Conservation (phyloP, 768 basidiomycete species). For the Gelatoporia subvermispora region DNA sequence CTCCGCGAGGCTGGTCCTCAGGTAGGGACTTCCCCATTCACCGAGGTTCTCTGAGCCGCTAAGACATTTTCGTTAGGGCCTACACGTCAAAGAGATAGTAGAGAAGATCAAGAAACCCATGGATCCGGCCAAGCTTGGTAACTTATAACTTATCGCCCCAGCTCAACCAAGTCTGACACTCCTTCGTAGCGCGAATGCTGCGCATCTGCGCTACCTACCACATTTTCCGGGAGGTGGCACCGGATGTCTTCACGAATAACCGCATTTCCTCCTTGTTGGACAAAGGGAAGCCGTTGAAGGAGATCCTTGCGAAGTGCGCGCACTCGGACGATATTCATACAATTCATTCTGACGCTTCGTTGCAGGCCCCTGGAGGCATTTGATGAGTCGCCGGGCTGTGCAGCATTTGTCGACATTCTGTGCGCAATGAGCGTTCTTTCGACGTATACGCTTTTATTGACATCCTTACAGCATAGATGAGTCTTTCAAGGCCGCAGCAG, state of each 20-base stretch:
- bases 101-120: constrained; percentile 18
- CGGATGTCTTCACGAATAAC: constrained; percentile 26
- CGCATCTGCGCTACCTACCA: constrained; percentile 25
- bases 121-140: constrained; percentile 1
- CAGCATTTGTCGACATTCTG: constrained; percentile 11
- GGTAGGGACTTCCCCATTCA: constrained; percentile 1
- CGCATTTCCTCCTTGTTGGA: constrained; percentile 21
- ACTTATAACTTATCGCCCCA: too few species aligned
- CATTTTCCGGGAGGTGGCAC: constrained; percentile 25
- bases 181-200: constrained; percentile 13
- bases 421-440: neutral
- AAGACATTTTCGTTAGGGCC: constrained; percentile 20
- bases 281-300: constrained; percentile 13
- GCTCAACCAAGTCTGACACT: too few species aligned
- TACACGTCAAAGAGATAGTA: constrained; percentile 35
- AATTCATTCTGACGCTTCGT: too few species aligned
- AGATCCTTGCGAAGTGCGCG: neutral
- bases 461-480: constrained; percentile 15
- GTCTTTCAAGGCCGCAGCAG: constrained; percentile 1
- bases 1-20: constrained; percentile 32
- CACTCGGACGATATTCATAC: too few species aligned
- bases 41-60: too few species aligned
- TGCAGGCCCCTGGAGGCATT: constrained; percentile 12
- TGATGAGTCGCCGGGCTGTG: constrained; percentile 13
- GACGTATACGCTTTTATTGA: constrained; percentile 2